Evolutionary conservation across 495 filamentous ascomycete genomes (phyloP).

Genomic region (Penicillium alfredii): DNA sequence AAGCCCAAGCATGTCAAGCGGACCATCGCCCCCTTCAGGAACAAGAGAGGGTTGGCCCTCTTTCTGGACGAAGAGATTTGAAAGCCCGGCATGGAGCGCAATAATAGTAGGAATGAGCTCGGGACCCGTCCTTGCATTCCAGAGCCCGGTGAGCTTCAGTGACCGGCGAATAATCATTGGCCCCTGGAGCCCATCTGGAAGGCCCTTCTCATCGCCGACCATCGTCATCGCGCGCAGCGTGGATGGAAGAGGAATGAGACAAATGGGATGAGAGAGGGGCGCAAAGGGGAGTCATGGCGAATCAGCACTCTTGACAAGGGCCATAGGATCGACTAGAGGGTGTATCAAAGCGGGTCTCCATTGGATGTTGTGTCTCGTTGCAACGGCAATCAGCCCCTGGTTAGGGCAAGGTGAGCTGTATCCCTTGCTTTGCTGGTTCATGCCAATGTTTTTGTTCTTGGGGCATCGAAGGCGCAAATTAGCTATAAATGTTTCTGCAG

Average conservation of each 20-base stretch:
- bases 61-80: no score
- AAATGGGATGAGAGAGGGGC: slow-evolving; percentile 21
- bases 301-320: slow-evolving; percentile 25
- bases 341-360: slow-evolving; percentile 23
- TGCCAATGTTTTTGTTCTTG: slow-evolving; percentile 8
- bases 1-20: slow-evolving; percentile 18
- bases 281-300: slow-evolving; percentile 9
- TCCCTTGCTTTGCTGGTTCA: slow-evolving; percentile 23
- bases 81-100: no score
- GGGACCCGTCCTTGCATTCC: slow-evolving; percentile 27
- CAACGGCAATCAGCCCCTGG: slow-evolving; percentile 22
- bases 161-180: no score
- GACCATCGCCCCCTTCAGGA: slow-evolving; percentile 14
- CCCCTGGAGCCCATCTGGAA: slow-evolving; percentile 29
- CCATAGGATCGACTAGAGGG: slow-evolving; percentile 22
- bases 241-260: slow-evolving; percentile 27
- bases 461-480: no score
- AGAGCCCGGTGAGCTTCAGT: no score
- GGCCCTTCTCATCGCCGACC: slow-evolving; percentile 11
- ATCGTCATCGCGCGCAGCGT: slow-evolving; percentile 18
- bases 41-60: no score
- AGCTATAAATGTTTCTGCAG: no score
- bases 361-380: slow-evolving; percentile 28
- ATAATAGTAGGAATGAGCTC: slow-evolving; percentile 27
- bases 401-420: slow-evolving; percentile 2